Evolutionary conservation across 495 filamentous ascomycete genomes (phyloP).

Genomic region (Talaromyces borbonicus): DNA sequence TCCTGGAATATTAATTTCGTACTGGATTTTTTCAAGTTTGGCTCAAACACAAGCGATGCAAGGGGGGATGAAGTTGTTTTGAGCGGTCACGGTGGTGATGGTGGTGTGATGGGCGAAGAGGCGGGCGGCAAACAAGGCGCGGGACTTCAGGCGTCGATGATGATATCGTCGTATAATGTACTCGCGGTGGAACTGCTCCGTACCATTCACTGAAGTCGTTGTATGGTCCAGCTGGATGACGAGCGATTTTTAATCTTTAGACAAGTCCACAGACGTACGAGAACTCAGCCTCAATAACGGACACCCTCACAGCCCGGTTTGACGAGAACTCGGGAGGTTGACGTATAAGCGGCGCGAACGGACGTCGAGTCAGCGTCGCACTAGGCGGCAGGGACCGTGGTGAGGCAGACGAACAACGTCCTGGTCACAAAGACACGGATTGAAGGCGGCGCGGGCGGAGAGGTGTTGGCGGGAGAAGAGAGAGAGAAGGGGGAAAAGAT

Average conservation of each 20-base stretch:
- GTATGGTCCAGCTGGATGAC: background rate
- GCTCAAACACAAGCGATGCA: background rate
- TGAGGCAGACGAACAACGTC: conserved; percentile 1
- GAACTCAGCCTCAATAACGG: conserved; percentile 2
- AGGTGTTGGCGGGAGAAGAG: no score
- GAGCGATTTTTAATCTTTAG: background rate
- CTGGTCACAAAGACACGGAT: conserved; percentile 2
- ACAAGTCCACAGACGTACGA: background rate
- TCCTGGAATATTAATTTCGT: background rate
- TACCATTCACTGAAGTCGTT: background rate
- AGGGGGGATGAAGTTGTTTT: background rate
- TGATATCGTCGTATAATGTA: background rate
- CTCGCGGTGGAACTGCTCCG: background rate
- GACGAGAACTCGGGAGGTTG: background rate
- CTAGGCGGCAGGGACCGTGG: background rate
- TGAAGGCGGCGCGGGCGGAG: no score
- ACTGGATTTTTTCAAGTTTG: background rate
- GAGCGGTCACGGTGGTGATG: background rate
- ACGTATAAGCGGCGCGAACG: background rate
- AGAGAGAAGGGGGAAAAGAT: background rate
- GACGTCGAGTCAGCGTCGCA: conserved; percentile 3
- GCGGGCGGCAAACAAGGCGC: conserved; percentile 1
- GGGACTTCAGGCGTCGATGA: background rate
- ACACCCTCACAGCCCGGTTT: conserved; percentile 1
- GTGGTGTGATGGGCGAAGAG: conserved; percentile 3